Evolutionary conservation across 768 basidiomycete genomes (phyloP).

Genomic region (Pilatotrama ljubarskyi): DNA sequence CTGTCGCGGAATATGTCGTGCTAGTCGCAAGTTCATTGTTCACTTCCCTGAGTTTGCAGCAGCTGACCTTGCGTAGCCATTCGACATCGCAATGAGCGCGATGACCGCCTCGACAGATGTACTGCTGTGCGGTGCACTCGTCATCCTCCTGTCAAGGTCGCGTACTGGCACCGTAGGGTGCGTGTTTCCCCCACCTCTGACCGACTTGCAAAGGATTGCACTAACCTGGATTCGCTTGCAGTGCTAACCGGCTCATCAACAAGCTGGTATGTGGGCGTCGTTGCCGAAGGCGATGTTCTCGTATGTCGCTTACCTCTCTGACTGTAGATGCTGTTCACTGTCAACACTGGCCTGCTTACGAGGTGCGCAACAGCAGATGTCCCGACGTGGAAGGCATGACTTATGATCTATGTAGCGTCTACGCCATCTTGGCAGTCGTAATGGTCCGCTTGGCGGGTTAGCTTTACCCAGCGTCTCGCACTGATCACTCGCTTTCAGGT

Average conservation of each 20-base stretch:
- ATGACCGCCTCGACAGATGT: conserved; percentile 4
- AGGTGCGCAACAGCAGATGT: neutral
- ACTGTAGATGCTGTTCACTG: conserved; percentile 3
- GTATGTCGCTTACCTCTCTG: neutral
- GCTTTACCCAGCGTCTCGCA: too few relatives aligned
- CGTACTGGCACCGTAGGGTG: conserved; percentile 5
- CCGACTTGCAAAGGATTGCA: too few relatives aligned
- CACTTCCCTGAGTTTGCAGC: too few relatives aligned
- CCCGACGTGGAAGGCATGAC: too few relatives aligned
- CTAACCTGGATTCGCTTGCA: neutral
- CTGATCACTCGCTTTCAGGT: neutral
- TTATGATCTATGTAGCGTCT: neutral
- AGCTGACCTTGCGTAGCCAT: neutral
- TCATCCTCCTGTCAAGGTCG: neutral
- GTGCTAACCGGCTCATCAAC: conserved; percentile 7
- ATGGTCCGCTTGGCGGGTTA: neutral
- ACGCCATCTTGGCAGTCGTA: conserved; percentile 2
- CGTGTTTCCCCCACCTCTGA: neutral
- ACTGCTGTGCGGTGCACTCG: conserved; percentile 4
- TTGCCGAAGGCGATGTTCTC: neutral
- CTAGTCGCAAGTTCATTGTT: neutral
- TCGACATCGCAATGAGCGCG: conserved; percentile 1
- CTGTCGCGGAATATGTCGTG: neutral
- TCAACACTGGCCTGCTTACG: conserved; percentile 5
- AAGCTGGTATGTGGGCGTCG: neutral